A percentile compares a stretch with the other conserved stretches of the same genome.
Conservation (phyloP, 345 rosid species). For the Cardiospermum halicacabum region DNA sequence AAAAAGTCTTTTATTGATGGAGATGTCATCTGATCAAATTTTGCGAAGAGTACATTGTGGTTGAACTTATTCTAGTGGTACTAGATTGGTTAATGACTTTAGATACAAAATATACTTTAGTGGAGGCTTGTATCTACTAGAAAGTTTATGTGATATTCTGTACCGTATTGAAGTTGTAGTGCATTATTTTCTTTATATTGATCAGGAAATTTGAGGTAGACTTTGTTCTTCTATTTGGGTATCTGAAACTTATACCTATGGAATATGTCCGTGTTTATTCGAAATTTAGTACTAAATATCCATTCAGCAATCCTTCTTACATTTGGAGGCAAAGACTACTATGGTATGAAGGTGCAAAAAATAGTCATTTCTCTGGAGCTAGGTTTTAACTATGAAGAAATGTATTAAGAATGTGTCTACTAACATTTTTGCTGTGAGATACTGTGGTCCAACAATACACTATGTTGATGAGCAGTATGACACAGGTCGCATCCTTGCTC, state of each 20-base stretch:
- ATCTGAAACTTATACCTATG: slow-evolving; percentile 62
- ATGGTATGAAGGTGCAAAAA: slow-evolving; percentile 85
- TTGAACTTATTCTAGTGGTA: too few species aligned
- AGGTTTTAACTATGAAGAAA: slow-evolving; percentile 45
- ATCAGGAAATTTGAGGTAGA: slow-evolving; percentile 62
- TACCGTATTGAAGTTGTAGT: too few species aligned
- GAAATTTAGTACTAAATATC: slow-evolving; percentile 59
- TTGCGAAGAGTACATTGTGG: too few species aligned
- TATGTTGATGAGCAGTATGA: slow-evolving; percentile 88
- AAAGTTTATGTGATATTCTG: too few species aligned
- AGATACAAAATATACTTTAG: too few species aligned
- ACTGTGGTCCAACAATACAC: slow-evolving; percentile 86
- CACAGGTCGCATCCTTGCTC: slow-evolving; percentile 82
- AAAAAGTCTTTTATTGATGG: too few species aligned
- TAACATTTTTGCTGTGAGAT: slow-evolving; percentile 36
- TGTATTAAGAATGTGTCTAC: too few species aligned
- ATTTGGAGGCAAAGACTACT: slow-evolving; percentile 89
- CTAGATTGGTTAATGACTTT: too few species aligned
- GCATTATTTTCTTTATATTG: slow-evolving; percentile 1
- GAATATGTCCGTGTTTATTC: slow-evolving; percentile 65
- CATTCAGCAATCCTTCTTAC: slow-evolving; percentile 86
- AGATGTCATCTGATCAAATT: too few species aligned
- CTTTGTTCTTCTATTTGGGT: slow-evolving; percentile 80
- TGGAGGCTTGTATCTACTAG: too few species aligned
- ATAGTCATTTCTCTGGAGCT: slow-evolving; percentile 88